These are phyloP conservation scores for Acacia concinna DNA, from an alignment of 331 rosid species.

Conservation along the genomic window DNA sequence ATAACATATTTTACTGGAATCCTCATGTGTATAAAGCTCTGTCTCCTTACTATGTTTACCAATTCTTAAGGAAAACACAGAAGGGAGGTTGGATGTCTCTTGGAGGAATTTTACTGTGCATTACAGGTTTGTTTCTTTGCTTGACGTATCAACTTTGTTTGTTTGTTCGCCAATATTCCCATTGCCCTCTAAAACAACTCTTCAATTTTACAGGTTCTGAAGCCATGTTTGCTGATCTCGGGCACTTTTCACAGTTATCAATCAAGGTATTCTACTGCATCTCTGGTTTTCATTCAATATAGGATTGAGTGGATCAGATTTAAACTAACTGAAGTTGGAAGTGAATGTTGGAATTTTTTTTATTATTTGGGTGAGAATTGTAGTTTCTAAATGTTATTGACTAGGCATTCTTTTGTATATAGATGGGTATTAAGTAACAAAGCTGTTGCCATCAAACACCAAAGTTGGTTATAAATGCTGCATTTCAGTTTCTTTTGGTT, in stretches of 20 bases:
- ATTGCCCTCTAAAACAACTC: background rate
- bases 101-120: slow-evolving; percentile 42
- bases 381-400: slow-evolving; percentile 1
- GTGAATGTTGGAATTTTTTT: background rate
- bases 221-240: slow-evolving; percentile 47
- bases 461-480: background rate
- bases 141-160: background rate
- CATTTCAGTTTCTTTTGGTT: background rate
- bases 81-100: slow-evolving; percentile 45
- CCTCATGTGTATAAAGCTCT: slow-evolving; percentile 38
- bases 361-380: background rate
- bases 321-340: background rate
- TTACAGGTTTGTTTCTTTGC: slow-evolving; percentile 31
- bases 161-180: background rate
- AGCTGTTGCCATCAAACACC: background rate
- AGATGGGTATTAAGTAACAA: slow-evolving; percentile 3
- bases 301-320: background rate
- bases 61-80: slow-evolving; percentile 33
- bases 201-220: slow-evolving; percentile 36
- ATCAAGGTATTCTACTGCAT: slow-evolving; percentile 29
- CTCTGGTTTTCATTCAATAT: background rate
- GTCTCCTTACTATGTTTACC: slow-evolving; percentile 37
- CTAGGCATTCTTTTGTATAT: background rate
- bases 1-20: slow-evolving; percentile 37
- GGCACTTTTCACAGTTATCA: slow-evolving; percentile 44